phyloP scores from a whole-genome alignment of 352 stramenopile species.

The Phytopythium ostracodes region DNA sequence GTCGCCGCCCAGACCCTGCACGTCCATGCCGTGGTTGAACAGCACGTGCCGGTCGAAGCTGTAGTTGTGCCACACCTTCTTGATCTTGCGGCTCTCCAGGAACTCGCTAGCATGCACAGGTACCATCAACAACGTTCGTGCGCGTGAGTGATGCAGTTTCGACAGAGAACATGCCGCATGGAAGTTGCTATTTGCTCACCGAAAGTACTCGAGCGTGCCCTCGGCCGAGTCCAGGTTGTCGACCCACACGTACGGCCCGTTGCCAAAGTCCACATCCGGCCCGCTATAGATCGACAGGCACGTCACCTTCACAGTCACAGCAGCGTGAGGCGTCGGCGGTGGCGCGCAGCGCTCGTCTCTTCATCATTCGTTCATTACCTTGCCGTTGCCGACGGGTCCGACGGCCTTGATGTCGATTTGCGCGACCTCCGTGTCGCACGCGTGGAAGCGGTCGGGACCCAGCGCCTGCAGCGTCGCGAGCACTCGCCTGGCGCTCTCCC shows the following conservation, averaged over 20 bases:
- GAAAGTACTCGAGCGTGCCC: constrained; percentile 75
- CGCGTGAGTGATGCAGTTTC: no score
- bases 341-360: no score
- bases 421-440: constrained; percentile 97
- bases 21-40: constrained; percentile 95
- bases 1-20: constrained; percentile 92
- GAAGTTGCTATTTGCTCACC: constrained; percentile 13
- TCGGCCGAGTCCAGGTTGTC: constrained; percentile 91
- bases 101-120: constrained; percentile 83
- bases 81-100: constrained; percentile 86
- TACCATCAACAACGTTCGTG: background rate
- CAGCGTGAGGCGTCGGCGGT: background rate
- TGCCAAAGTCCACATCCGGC: constrained; percentile 95
- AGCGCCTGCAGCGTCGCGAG: constrained; percentile 57
- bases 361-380: constrained; percentile 28
- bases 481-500: constrained; percentile 51
- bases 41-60: constrained; percentile 99
- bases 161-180: no score
- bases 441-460: constrained; percentile 83
- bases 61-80: constrained; percentile 99
- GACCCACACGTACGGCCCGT: constrained; percentile 89
- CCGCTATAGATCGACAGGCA: constrained; percentile 97
- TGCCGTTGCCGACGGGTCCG: constrained; percentile 95
- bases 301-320: constrained; percentile 71
- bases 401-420: constrained; percentile 95